These are phyloP conservation scores for Heritiera littoralis DNA, from an alignment of 345 rosid genomes.

Conservation along the genomic window DNA sequence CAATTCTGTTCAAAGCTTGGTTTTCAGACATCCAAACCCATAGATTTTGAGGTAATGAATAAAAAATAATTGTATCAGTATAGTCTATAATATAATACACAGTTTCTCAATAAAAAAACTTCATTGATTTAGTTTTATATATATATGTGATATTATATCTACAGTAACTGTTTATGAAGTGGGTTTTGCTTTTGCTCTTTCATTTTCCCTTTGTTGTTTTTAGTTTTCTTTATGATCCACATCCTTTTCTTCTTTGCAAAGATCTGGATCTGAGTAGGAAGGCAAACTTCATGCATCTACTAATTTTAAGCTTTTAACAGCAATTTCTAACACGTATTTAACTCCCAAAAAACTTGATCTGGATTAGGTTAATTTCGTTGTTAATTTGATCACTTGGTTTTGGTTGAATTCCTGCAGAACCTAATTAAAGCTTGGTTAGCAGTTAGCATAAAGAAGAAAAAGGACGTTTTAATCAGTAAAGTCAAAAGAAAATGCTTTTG, in stretches of 20 bases:
- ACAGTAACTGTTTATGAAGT: neutral
- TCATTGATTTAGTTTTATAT: conserved; percentile 3
- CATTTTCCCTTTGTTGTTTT: neutral
- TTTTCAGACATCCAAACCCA: conserved; percentile 33
- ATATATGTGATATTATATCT: neutral
- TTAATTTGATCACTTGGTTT: neutral
- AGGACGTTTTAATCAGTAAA: neutral
- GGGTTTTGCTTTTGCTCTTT: neutral
- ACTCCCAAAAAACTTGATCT: neutral
- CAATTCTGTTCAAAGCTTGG: conserved; percentile 26
- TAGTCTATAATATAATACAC: neutral
- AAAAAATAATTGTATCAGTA: conserved; percentile 11
- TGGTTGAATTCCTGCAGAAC: neutral
- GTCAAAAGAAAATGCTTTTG: neutral
- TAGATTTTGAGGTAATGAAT: conserved; percentile 28
- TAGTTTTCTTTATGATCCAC: neutral
- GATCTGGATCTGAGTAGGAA: conserved; percentile 46
- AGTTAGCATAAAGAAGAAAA: neutral
- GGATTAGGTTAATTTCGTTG: neutral
- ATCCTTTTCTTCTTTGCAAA: conserved; percentile 35
- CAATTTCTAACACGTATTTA: neutral
- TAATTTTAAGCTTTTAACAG: conserved; percentile 7
- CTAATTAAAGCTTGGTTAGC: neutral
- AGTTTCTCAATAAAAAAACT: conserved; percentile 8
- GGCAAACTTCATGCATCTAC: neutral